These are phyloP conservation scores for Salix viminalis DNA, from an alignment of 345 rosid genomes.

Conservation along the genomic window DNA sequence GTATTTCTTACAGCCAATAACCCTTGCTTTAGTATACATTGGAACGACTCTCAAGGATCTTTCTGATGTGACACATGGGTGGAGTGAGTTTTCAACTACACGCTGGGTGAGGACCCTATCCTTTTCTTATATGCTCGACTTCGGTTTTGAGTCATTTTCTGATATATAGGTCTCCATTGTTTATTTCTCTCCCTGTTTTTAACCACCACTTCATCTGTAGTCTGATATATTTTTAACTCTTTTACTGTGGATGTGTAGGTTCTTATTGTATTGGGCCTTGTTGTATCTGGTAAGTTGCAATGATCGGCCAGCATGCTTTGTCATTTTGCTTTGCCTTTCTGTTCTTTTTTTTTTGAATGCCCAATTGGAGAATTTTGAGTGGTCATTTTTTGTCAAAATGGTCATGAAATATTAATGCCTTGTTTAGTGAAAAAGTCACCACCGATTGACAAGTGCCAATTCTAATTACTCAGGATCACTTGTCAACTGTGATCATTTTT, in stretches of 20 bases:
- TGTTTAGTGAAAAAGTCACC: neutral
- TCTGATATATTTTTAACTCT: slow-evolving; percentile 4
- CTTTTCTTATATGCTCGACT: neutral
- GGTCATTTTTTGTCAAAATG: neutral
- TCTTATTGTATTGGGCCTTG: slow-evolving; percentile 52
- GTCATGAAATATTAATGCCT: neutral
- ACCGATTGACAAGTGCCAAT: neutral
- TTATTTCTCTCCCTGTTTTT: neutral
- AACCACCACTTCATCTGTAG: slow-evolving; percentile 13
- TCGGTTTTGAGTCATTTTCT: neutral
- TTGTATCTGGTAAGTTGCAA: slow-evolving; percentile 72
- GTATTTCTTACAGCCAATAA: slow-evolving; percentile 71
- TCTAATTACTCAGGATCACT: neutral
- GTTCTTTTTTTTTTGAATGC: no score
- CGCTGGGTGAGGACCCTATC: slow-evolving; percentile 64
- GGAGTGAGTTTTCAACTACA: slow-evolving; percentile 78
- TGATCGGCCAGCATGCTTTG: neutral
- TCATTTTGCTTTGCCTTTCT: neutral
- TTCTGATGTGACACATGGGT: slow-evolving; percentile 97
- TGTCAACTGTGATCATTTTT: neutral
- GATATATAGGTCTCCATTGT: neutral
- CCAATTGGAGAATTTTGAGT: neutral
- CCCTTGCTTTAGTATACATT: slow-evolving; percentile 75
- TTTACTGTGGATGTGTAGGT: slow-evolving; percentile 48
- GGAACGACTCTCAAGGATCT: slow-evolving; percentile 98